Evolutionary conservation across 495 filamentous ascomycete species (phyloP), one percentile per base, ranked within the genome.

Genomic region (Bacidia rubella): DNA sequence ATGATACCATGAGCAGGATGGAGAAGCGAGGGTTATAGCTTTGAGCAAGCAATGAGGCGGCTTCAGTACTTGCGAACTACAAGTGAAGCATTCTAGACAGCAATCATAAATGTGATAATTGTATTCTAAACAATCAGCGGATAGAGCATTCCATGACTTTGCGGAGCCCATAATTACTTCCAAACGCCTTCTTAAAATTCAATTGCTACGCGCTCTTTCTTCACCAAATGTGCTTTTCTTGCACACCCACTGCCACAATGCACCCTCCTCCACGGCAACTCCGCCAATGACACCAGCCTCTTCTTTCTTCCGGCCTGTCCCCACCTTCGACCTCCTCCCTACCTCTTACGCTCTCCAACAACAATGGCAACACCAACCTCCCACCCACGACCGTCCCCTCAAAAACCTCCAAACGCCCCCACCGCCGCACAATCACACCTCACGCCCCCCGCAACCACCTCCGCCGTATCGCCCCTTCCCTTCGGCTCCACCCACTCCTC

Each of bases 311-410:
- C 47, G 20, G 27, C 11, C 21, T 15, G 21, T 11, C 43, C 23
- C 20, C 44, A 17, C 47, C 19, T 17, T 5, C 24, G 15, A 23
- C 26, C 41, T 23, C 15, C 26, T 47, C 45, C 32, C 9, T 5
- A n/a, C 41, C 12, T 17, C 17, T 20, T 17, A 35, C n/a, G 9
- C 32, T 12, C 2, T 3, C 1, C 0, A n/a, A 32, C 20, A n/a
- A 32, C 12, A 25, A 57, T 60, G 55, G 51, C 58, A 47, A 54
- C 55, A 42, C 54, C 57, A 21, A 55, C 52, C 9, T 56, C 54
- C 29, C 59, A 60, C 25, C 56, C 56, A 9, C 41, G 41, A 5
- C 41, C 41, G 9, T 35, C 29, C 29, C 29, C 29, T 15, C 15
- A 5, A 35, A 35, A 35, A 35, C 15, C 20, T 49, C 27, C 53